These are phyloP conservation scores for Prunus fruticosa DNA, from an alignment of 306 rosid species.

Conservation along the genomic window DNA sequence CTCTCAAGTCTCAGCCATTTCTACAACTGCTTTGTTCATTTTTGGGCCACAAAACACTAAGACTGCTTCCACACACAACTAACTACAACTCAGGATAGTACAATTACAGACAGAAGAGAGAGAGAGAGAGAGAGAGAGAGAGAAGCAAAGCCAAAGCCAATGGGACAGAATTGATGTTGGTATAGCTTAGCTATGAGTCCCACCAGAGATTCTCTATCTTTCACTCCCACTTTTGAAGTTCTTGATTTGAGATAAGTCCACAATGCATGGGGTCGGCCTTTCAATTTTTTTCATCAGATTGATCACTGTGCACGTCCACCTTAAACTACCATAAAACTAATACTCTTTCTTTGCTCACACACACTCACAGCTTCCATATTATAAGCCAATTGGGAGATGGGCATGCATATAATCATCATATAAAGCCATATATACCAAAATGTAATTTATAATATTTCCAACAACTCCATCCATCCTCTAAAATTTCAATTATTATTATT, in stretches of 20 bases:
- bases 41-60: conserved; percentile 9
- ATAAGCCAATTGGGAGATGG: too few species aligned
- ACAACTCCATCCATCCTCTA: neutral
- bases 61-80: neutral
- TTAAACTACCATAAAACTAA: conserved; percentile 10
- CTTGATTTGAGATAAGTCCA: conserved; percentile 47
- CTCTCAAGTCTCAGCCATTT: conserved; percentile 2
- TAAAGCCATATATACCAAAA: neutral
- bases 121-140: conserved; percentile 16
- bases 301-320: conserved; percentile 27
- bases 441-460: neutral
- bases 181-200: conserved; percentile 24
- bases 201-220: conserved; percentile 41
- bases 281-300: conserved; percentile 28
- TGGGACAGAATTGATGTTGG: neutral
- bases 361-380: neutral
- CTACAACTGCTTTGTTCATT: conserved; percentile 15
- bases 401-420: neutral
- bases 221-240: conserved; percentile 25
- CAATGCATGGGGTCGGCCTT: conserved; percentile 41
- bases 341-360: neutral
- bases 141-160: conserved; percentile 24
- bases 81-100: conserved; percentile 19
- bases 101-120: conserved; percentile 23
- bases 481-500: neutral